Evolutionary conservation across 345 rosid genomes (phyloP), one percentile per base, ranked within the genome.

Genomic region (Erysimum cheiranthoides): DNA sequence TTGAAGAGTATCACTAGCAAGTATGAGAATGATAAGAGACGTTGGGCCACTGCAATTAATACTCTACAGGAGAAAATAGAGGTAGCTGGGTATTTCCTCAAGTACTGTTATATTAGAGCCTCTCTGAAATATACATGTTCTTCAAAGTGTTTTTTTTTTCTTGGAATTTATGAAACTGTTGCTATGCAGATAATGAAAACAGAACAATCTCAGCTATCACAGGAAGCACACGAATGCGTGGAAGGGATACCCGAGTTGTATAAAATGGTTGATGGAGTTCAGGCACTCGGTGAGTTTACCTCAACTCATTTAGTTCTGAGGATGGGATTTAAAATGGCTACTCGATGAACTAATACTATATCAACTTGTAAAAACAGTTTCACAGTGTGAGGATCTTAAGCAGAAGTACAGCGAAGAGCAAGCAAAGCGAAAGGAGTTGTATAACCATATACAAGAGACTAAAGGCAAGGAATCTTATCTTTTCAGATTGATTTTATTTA

Each of bases 351-450:
- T 86, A 34, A 77, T 58, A 35, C 13, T 57, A 56, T 21, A n/a
- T 68, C 12, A 57, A 66, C 49, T 78, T 42, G 38, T 53, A 39
- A 66, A 16, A 79, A 80, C 85, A 95, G 99, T 95, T 75, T 85
- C 83, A 17, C 97, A 90, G 69, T 90, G 97, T 82, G 97, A 95
- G 82, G 97, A 95, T 66, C 88, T 92, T 31, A 95, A 89, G 80
- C 66, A 78, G 75, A 95, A 92, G 81, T 92, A 89, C 73, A 74
- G 76, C 17, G 90, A 88, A 72, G 99, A 90, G 84, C 97, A 88
- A 79, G 86, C 91, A 11, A 95, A 92, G 80, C 86, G 97, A 69
- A 95, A 90, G 81, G 91, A 89, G 81, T 91, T 95, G 6, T 88
- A 92, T 74, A 95, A 95, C 81, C 87, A 89, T 76, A 86, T 95